phyloP scores from a whole-genome alignment of 768 basidiomycete genomes.

The Suillus brevipes region DNA sequence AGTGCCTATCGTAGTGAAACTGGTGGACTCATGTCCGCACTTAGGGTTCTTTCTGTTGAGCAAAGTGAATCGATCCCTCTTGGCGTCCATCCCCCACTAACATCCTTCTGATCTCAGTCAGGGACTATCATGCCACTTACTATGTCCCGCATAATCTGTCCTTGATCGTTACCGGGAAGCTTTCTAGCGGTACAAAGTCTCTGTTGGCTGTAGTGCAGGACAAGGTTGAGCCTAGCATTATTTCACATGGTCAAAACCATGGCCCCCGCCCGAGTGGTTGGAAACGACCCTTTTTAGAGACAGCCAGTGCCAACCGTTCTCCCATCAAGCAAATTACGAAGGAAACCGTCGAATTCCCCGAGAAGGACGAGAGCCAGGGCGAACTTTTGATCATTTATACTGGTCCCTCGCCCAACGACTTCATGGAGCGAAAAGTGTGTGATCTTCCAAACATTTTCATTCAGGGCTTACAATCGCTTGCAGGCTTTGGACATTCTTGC shows the following conservation, averaged over 20 bases:
- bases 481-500: conserved; percentile 84
- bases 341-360: conserved; percentile 87
- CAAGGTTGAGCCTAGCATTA: conserved; percentile 79
- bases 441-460: conserved; percentile 4
- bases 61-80: conserved; percentile 60
- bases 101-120: conserved; percentile 52
- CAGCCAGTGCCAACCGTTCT: conserved; percentile 63
- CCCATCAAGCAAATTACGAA: conserved; percentile 53
- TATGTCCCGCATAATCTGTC: conserved; percentile 95
- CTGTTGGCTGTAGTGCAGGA: conserved; percentile 82
- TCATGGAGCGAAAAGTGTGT: conserved; percentile 67
- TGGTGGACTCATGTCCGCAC: conserved; percentile 90
- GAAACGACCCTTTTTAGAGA: conserved; percentile 95
- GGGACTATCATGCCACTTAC: conserved; percentile 82
- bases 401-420: conserved; percentile 73
- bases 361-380: conserved; percentile 94
- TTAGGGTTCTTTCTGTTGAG: conserved; percentile 81
- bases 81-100: conserved; percentile 17
- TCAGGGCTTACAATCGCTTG: conserved; percentile 3
- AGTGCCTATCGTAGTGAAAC: conserved; percentile 97
- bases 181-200: conserved; percentile 71
- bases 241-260: conserved; percentile 68
- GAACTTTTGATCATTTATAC: conserved; percentile 77
- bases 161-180: conserved; percentile 85
- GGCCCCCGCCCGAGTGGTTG: conserved; percentile 77